Base-by-base conservation (phyloP, 257 asterid genomes). In the Euphrasia confusa region DNA sequence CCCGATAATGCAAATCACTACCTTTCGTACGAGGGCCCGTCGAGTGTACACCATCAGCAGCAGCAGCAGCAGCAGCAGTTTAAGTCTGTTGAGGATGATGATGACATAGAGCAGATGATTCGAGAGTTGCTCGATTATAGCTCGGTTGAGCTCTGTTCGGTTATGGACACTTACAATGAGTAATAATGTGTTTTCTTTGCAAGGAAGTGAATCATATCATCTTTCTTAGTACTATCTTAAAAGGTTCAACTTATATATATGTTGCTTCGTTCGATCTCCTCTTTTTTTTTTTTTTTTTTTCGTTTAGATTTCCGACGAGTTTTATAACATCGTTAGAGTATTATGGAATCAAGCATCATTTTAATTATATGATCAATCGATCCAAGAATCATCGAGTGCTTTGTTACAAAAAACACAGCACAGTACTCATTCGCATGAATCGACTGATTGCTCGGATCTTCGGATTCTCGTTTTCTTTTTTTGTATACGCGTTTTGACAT, bases 21-120 rank as follows among this genome's bases (percentile, higher is more conserved):
- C 21, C 61, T 56, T 30, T 3, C 0, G 17, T 57, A 52, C 13
- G 65, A 40, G 48, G 55, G 61, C 40, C 28, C 68, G 7, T 58
- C 48, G 13, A 64, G 63, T 9, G 57, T 60, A 26, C 68, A 44
- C 50, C n/a, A 11, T 10, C 9, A 10, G 1, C 40, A 33, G 5
- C 40, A 32, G 37, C 37, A 33, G 10, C 40, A 66, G 18, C 71
- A 68, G 56, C 55, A 48, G 53, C 56, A 37, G 42, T 59, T 74
- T 12, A 70, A 71, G 70, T 66, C 74, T 27, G 77, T 83, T 40
- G 97, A 87, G 70, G 96, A 90, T 56, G 96, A 90, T 56, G 89
- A 81, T 69, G 82, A 87, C 17, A 87, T 90, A 28, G 90, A 85
- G 71, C 93, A 87, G 77, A 87, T 87, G 97, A 90, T 90, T 68